Base-by-base conservation (phyloP, 805 yeast species). In the Grigorovia yakushimaensis region DNA sequence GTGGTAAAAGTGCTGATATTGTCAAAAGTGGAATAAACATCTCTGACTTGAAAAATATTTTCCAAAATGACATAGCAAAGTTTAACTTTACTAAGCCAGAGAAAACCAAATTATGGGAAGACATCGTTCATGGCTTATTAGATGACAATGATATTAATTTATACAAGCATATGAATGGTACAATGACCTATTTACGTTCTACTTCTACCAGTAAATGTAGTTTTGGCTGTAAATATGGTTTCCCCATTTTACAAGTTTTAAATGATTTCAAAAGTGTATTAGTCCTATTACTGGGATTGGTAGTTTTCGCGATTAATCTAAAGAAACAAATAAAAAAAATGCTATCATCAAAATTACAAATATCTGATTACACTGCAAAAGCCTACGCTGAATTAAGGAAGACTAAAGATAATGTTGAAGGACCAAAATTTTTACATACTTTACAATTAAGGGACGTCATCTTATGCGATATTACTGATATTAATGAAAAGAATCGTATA, bases 361-460 rank as follows among this genome's bases (percentile, higher is more conserved):
- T 33, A 3, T 33, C 37, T 6, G 37, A 33, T 33, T 33, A 33
- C 7, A 33, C 37, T 15, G n/a, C 37, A 11, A 33, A 7, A 15
- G 37, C 37, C 11, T 33, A 33, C 37, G 7, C 5, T 4, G 37
- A 33, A 13, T 15, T 33, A 33, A 33, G 37, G 19, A 57, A 79
- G 2, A 62, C 68, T 52, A 67, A 72, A 4, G 61, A 59, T 41
- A 50, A 53, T 11, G 71, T 69, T 15, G 36, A 49, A 10, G 52
- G 47, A 10, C 61, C 62, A 55, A 71, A 68, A n/a, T 82, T 72
- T 54, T 65, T 85, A 49, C 84, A 84, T 24, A 73, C 84, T 27
- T 78, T 80, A 45, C 89, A 83, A 58, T 68, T 85, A 22, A 72
- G 88, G 39, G 88, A 83, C 59, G 73, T 74, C 49, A 69, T 80